These are phyloP conservation scores for Cryphonectria japonica DNA, from an alignment of 2,329 filamentous ascomycete species.

Conservation along the genomic window DNA sequence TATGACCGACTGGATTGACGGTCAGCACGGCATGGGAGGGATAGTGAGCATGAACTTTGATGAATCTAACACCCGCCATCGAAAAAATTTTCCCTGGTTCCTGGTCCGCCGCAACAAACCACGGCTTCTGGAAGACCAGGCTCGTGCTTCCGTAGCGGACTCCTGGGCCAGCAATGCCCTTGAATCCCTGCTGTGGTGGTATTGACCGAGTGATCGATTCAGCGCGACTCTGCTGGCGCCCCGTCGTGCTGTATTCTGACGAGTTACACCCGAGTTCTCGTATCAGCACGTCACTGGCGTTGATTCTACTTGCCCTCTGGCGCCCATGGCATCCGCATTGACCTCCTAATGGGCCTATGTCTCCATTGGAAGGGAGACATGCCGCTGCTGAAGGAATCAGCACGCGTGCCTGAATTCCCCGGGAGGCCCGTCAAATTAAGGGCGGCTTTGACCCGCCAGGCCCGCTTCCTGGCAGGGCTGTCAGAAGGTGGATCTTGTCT, in stretches of 20 bases:
- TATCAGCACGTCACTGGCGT: not conserved
- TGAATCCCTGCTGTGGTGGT: slow-evolving; percentile 19
- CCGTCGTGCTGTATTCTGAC: not conserved
- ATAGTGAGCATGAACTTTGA: slow-evolving; percentile 18
- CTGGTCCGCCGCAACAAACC: slow-evolving; percentile 12
- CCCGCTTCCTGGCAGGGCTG: slow-evolving; percentile 26
- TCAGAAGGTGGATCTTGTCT: slow-evolving; percentile 22
- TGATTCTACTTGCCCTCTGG: not conserved
- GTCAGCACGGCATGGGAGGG: slow-evolving; percentile 15
- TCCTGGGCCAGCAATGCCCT: slow-evolving; percentile 15
- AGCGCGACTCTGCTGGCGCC: slow-evolving; percentile 7
- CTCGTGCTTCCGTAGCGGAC: slow-evolving; percentile 16
- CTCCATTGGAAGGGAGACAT: not conserved
- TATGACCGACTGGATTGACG: slow-evolving; percentile 28
- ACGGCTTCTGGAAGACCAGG: slow-evolving; percentile 23
- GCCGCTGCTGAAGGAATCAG: not conserved
- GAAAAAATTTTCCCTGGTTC: slow-evolving; percentile 8
- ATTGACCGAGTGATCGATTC: slow-evolving; percentile 15
- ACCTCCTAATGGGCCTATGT: not conserved
- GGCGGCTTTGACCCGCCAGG: slow-evolving; percentile 24
- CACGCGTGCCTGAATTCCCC: slow-evolving; percentile 14
- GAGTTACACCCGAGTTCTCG: not conserved
- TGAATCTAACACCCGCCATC: slow-evolving; percentile 17
- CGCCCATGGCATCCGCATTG: not conserved
- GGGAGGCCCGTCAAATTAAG: slow-evolving; percentile 30